Percentiles rank a stretch among this genome's conserved stretches.
Conservation (phyloP, 352 stramenopile genomes). For the Phytophthora sojae region DNA sequence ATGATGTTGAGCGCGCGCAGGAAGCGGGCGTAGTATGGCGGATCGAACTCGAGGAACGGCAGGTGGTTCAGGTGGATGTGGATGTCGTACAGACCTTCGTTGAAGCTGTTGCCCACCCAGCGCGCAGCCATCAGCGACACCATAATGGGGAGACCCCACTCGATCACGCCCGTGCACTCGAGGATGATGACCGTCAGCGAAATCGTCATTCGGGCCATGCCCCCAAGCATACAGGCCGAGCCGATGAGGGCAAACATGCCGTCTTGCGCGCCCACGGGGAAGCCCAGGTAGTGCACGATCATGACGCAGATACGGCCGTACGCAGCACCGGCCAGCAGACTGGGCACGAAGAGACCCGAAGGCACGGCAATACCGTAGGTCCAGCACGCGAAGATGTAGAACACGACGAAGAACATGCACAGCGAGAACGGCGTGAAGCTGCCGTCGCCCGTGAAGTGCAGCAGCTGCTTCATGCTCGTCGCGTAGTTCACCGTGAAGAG, state of each 20-base stretch:
- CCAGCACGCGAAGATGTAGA: conserved; percentile 93
- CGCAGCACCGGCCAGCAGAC: conserved; percentile 94
- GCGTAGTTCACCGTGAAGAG: conserved; percentile 97
- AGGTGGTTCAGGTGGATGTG: conserved; percentile 98
- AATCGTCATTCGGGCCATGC: conserved; percentile 99
- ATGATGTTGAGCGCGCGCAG: conserved; percentile 86
- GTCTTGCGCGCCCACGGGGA: conserved; percentile 77
- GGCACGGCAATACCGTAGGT: conserved; percentile 98
- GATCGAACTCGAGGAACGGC: conserved; percentile 97
- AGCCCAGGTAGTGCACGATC: conserved; percentile 62
- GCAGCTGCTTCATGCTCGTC: conserved; percentile 95
- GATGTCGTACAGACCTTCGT: conserved; percentile 99
- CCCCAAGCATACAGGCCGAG: conserved; percentile 94
- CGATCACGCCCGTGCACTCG: conserved; percentile 98
- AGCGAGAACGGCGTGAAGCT: conserved; percentile 96
- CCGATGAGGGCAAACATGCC: conserved; percentile 98
- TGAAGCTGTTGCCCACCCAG: conserved; percentile 98
- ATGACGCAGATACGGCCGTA: conserved; percentile 91
- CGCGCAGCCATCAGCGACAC: conserved; percentile 96
- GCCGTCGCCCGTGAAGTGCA: conserved; percentile 93
- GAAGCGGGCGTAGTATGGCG: conserved; percentile 84
- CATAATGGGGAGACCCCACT: conserved; percentile 99
- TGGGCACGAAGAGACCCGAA: conserved; percentile 97
- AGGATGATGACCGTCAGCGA: conserved; percentile 98
- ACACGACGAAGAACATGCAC: conserved; percentile 96